These are phyloP conservation scores for Ilyonectria sp. DNA, from an alignment of 2,329 filamentous ascomycete genomes.

Conservation along the genomic window DNA sequence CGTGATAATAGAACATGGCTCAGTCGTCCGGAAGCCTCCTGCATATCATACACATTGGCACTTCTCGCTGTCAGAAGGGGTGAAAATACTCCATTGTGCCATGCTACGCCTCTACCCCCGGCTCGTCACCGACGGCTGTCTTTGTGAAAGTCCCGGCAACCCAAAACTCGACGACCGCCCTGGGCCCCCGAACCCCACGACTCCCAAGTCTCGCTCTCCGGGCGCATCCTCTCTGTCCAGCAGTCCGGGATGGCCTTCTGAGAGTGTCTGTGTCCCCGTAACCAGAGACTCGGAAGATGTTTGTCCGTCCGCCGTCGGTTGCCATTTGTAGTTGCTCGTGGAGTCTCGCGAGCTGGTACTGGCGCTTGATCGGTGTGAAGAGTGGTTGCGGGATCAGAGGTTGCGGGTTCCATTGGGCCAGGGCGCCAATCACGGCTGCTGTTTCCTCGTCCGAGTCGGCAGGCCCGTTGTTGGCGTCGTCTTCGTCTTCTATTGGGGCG, in stretches of 20 bases:
- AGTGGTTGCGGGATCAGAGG: constrained; percentile 80
- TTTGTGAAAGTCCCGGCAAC: constrained; percentile 57
- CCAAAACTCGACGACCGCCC: constrained; percentile 62
- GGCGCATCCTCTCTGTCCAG: constrained; percentile 69
- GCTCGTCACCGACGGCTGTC: constrained; percentile 64
- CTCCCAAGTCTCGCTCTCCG: constrained; percentile 68
- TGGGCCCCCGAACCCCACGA: constrained; percentile 55
- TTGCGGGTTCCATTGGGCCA: constrained; percentile 82
- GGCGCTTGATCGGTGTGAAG: constrained; percentile 73
- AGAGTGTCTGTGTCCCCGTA: constrained; percentile 68
- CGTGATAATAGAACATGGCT: neutral
- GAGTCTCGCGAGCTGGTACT: constrained; percentile 74
- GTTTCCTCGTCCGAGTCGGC: constrained; percentile 97
- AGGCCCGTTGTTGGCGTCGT: constrained; percentile 83
- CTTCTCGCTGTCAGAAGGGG: neutral
- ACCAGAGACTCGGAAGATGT: constrained; percentile 75
- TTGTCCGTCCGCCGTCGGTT: constrained; percentile 75
- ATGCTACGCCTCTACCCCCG: constrained; percentile 56
- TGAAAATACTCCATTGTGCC: neutral
- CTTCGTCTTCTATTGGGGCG: constrained; percentile 88
- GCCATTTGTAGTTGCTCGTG: constrained; percentile 77
- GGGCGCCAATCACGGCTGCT: constrained; percentile 86
- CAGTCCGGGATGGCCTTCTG: constrained; percentile 63
- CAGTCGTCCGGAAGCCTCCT: neutral
- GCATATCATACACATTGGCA: neutral